phyloP scores from a whole-genome alignment of 2,329 filamentous ascomycete genomes.

The Xylaria sp. region DNA sequence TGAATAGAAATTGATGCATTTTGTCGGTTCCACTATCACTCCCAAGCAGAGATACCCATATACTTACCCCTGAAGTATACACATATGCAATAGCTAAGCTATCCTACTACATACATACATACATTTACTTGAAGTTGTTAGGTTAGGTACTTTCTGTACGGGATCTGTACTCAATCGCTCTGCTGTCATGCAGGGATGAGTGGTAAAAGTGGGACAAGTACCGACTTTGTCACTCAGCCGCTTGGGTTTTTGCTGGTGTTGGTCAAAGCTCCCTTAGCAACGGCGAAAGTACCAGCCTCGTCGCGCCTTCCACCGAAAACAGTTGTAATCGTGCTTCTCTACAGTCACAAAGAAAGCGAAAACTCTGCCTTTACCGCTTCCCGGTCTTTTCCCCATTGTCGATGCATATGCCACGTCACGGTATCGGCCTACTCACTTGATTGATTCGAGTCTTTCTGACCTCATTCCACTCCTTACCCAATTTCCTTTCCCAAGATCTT shows the following conservation, averaged over 20 bases:
- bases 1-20: no score
- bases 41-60: no score
- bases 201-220: background rate
- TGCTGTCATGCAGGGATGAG: no score
- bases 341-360: conserved; percentile 14
- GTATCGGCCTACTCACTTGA: conserved; percentile 10
- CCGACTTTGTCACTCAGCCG: background rate
- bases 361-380: conserved; percentile 7
- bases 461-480: conserved; percentile 14
- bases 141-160: no score
- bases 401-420: background rate
- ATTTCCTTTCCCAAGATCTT: background rate
- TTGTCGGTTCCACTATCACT: no score
- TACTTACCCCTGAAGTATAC: no score
- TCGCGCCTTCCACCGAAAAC: conserved; percentile 39
- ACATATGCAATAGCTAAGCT: no score
- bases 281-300: conserved; percentile 27
- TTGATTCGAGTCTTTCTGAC: conserved; percentile 9
- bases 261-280: background rate
- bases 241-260: background rate
- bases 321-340: conserved; percentile 20
- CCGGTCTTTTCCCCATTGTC: conserved; percentile 8
- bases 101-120: no score
- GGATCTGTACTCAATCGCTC: no score
- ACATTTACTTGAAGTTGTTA: no score